These are phyloP conservation scores for Vanrija sp. DNA, from an alignment of 1,284 basidiomycete genomes.

Conservation along the genomic window DNA sequence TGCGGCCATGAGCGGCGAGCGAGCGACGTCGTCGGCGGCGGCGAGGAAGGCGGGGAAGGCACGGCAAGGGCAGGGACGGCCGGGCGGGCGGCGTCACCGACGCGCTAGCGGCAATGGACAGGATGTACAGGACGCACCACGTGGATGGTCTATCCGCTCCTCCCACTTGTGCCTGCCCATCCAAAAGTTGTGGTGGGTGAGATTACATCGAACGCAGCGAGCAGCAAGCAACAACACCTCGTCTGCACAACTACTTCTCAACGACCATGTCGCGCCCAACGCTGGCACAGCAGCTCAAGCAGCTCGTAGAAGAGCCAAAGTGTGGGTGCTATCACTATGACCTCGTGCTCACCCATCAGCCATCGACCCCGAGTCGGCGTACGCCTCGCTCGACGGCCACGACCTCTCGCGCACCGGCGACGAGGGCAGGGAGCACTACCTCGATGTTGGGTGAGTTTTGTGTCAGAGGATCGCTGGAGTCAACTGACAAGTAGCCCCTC, in stretches of 20 bases:
- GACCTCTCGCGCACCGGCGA: conserved; percentile 25
- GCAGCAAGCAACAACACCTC: not conserved
- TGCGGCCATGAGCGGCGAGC: too few species aligned
- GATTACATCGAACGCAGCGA: not conserved
- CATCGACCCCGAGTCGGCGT: conserved; percentile 68
- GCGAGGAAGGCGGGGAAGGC: too few species aligned
- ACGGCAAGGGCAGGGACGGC: too few species aligned
- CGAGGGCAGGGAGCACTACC: conserved; percentile 66
- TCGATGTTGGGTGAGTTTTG: conserved; percentile 69
- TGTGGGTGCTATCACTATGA: not conserved
- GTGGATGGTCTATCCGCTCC: not conserved
- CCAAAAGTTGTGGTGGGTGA: conserved; percentile 4
- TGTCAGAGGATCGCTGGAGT: not conserved
- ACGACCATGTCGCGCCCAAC: conserved; percentile 35
- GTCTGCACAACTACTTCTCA: not conserved
- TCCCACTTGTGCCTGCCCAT: conserved; percentile 9
- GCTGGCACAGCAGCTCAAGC: conserved; percentile 74
- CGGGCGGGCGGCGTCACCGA: too few species aligned
- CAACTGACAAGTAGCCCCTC: conserved; percentile 56
- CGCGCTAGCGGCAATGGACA: too few species aligned
- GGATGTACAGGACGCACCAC: too few species aligned
- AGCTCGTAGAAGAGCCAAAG: conserved; percentile 60
- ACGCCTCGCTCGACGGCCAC: conserved; percentile 43
- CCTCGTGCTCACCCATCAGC: not conserved
- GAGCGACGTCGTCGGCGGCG: too few species aligned